These are phyloP conservation scores for Aspergillus unguis DNA, from an alignment of 2,329 filamentous ascomycete genomes.

Conservation along the genomic window DNA sequence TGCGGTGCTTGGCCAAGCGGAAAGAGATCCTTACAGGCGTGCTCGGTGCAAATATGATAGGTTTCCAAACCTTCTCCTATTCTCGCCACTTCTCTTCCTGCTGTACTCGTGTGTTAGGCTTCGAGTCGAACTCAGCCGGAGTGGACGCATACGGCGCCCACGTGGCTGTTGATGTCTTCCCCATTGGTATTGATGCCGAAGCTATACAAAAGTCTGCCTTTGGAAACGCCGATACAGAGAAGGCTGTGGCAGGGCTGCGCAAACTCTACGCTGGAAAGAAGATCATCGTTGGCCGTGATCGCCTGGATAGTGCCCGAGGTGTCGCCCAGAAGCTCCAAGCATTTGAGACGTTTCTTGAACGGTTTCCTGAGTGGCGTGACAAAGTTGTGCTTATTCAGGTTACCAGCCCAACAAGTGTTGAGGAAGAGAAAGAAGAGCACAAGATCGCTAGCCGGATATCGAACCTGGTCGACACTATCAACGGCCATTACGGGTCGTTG, in stretches of 20 bases:
- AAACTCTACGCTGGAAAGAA: slow-evolving; percentile 84
- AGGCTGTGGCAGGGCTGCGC: slow-evolving; percentile 68
- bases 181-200: slow-evolving; percentile 88
- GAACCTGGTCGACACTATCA: slow-evolving; percentile 86
- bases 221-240: slow-evolving; percentile 64
- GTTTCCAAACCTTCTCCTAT: slow-evolving; percentile 94
- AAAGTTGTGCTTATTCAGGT: slow-evolving; percentile 94
- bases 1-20: slow-evolving; percentile 79
- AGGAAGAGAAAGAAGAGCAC: slow-evolving; percentile 74
- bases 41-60: slow-evolving; percentile 85
- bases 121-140: slow-evolving; percentile 77
- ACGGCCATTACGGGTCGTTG: slow-evolving; percentile 82
- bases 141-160: slow-evolving; percentile 86
- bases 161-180: slow-evolving; percentile 88
- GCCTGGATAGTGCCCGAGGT: slow-evolving; percentile 87
- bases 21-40: slow-evolving; percentile 90
- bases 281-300: slow-evolving; percentile 90
- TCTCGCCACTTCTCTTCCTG: slow-evolving; percentile 92
- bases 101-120: slow-evolving; percentile 86
- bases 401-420: slow-evolving; percentile 78
- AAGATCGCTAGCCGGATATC: slow-evolving; percentile 87
- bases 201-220: slow-evolving; percentile 74
- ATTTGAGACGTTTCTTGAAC: slow-evolving; percentile 86
- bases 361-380: slow-evolving; percentile 87
- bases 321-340: slow-evolving; percentile 95